Conservation (phyloP, 2,329 filamentous ascomycete genomes). For the Aspergillus quadricinctus region DNA sequence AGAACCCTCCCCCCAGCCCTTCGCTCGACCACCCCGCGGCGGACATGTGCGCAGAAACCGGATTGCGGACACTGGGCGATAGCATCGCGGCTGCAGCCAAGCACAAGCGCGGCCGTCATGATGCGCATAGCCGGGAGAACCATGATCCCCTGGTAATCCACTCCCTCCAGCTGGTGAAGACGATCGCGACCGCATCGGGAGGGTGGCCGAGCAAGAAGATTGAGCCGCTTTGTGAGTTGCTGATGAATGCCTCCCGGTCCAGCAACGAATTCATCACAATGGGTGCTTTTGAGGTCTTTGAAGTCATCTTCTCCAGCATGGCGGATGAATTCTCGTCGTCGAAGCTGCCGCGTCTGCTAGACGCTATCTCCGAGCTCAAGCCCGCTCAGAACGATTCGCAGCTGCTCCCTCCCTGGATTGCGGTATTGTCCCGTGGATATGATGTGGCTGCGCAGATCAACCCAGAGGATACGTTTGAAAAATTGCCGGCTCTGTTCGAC, state of each 20-base stretch:
- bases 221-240: conserved; percentile 80
- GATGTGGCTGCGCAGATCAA: conserved; percentile 87
- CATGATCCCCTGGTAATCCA: conserved; percentile 86
- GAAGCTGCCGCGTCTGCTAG: conserved; percentile 82
- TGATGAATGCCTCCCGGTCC: conserved; percentile 82
- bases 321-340: conserved; percentile 79
- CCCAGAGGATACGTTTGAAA: conserved; percentile 86
- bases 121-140: conserved; percentile 43
- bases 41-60: conserved; percentile 92
- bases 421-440: conserved; percentile 88
- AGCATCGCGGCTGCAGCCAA: conserved; percentile 62
- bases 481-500: conserved; percentile 77
- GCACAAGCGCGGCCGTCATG: conserved; percentile 57
- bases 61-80: conserved; percentile 73
- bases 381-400: conserved; percentile 92
- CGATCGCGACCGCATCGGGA: conserved; percentile 76
- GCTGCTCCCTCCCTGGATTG: conserved; percentile 92
- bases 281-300: conserved; percentile 94
- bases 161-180: conserved; percentile 86
- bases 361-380: conserved; percentile 86
- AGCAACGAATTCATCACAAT: conserved; percentile 96
- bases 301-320: conserved; percentile 93
- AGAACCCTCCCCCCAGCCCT: conserved; percentile 82
- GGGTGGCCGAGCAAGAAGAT: conserved; percentile 98
- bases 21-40: conserved; percentile 91